These are phyloP conservation scores for Macrophomina tecta DNA, from an alignment of 2,329 filamentous ascomycete genomes.

Conservation along the genomic window DNA sequence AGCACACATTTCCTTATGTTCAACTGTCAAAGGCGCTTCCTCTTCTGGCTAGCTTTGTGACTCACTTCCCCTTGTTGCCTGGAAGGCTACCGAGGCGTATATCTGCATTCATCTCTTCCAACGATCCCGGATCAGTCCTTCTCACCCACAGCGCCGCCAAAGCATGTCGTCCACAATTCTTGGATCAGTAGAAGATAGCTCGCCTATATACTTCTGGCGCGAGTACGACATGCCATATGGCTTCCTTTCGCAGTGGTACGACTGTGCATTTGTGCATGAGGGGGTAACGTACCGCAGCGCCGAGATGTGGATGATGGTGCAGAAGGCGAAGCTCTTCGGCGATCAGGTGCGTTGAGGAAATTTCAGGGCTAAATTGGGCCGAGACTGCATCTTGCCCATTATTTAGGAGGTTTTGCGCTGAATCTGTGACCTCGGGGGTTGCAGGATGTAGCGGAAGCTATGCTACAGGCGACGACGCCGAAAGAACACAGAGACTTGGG, in stretches of 20 bases:
- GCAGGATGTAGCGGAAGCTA: constrained; percentile 50
- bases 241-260: constrained; percentile 70
- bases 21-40: too few relatives aligned
- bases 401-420: not conserved
- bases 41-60: too few relatives aligned
- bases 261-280: constrained; percentile 52
- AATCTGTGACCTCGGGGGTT: not conserved
- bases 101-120: not conserved
- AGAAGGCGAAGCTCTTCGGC: constrained; percentile 50
- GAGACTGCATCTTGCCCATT: too few relatives aligned
- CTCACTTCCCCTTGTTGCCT: too few relatives aligned
- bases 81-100: not conserved
- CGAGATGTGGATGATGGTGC: constrained; percentile 59
- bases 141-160: not conserved
- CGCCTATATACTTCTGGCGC: constrained; percentile 44
- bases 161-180: constrained; percentile 11
- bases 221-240: constrained; percentile 54
- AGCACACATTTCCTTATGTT: too few relatives aligned
- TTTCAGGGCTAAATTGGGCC: too few relatives aligned
- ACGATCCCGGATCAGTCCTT: not conserved
- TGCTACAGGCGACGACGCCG: constrained; percentile 58
- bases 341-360: constrained; percentile 42
- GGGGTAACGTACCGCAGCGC: constrained; percentile 46
- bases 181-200: not conserved
- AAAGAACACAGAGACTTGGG: constrained; percentile 61